A percentile compares a stretch with the other conserved stretches of the same genome.
Evolutionary conservation across 805 yeast genomes (phyloP).

Genomic region (Candida fluviatilis): DNA sequence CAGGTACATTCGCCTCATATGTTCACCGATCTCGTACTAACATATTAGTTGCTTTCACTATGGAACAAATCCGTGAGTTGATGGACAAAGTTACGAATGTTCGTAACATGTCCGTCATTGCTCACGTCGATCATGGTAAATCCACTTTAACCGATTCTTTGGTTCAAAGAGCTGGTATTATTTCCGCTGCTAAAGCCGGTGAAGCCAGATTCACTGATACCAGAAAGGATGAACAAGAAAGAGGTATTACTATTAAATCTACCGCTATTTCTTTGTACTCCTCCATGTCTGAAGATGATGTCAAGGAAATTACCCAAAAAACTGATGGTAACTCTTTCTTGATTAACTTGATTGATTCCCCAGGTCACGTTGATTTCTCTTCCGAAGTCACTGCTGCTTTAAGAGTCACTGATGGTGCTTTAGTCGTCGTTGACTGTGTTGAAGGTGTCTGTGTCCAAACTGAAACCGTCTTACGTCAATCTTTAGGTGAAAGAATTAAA

Average conservation of each 20-base stretch:
- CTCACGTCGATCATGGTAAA: constrained; percentile 99
- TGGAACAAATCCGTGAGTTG: constrained; percentile 91
- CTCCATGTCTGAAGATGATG: constrained; percentile 80
- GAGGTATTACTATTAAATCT: constrained; percentile 99
- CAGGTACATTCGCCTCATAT: neutral
- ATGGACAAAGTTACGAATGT: constrained; percentile 99
- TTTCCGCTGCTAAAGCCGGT: constrained; percentile 99
- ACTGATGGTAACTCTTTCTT: constrained; percentile 91
- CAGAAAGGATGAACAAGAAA: constrained; percentile 99
- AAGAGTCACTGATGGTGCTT: constrained; percentile 99
- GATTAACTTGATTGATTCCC: constrained; percentile 98
- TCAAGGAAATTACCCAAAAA: constrained; percentile 86
- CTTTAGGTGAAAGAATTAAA: constrained; percentile 98
- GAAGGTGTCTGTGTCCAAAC: constrained; percentile 99
- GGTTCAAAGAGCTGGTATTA: constrained; percentile 99
- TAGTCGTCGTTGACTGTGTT: constrained; percentile 97
- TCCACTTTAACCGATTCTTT: constrained; percentile 98
- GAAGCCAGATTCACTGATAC: constrained; percentile 99
- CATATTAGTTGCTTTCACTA: constrained; percentile 45
- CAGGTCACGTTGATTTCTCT: constrained; percentile 99
- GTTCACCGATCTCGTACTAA: constrained; percentile 20
- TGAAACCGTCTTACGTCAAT: constrained; percentile 98
- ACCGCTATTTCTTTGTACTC: constrained; percentile 97
- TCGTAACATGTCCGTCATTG: constrained; percentile 99
- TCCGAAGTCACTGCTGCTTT: constrained; percentile 99